Percentiles rank a stretch among this genome's conserved stretches.
phyloP scores from a whole-genome alignment of 139 green algal species.

The Desmodesmus armatus region DNA sequence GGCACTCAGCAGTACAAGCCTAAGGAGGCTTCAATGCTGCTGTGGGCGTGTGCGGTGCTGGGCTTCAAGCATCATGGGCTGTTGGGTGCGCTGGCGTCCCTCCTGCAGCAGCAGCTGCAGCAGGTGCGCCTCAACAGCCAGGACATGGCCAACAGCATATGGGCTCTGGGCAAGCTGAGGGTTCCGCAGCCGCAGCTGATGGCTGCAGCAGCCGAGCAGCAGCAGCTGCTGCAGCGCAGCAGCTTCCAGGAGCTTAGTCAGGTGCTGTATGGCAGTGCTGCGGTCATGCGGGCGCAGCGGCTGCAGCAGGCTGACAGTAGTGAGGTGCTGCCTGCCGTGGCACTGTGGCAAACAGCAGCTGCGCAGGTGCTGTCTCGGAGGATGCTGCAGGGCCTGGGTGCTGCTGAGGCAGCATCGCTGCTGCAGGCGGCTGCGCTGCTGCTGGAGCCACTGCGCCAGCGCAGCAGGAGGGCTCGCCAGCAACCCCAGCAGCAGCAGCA shows the following conservation, averaged over 20 bases:
- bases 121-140: constrained; percentile 35
- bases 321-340: not conserved
- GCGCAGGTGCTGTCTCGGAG: no score
- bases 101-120: constrained; percentile 35
- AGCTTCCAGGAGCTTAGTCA: constrained; percentile 57
- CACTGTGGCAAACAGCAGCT: not conserved
- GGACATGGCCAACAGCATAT: constrained; percentile 56
- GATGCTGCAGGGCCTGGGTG: not conserved
- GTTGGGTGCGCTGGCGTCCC: not conserved
- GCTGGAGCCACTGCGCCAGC: not conserved
- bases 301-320: not conserved
- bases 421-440: not conserved
- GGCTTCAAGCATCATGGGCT: not conserved
- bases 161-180: constrained; percentile 60
- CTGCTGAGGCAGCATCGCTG: constrained; percentile 1
- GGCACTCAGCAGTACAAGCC: constrained; percentile 25
- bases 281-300: not conserved
- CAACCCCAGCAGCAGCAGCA: constrained; percentile 5
- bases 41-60: constrained; percentile 44
- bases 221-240: not conserved
- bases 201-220: not conserved
- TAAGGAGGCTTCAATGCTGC: constrained; percentile 52
- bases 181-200: not conserved
- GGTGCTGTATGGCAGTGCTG: constrained; percentile 60
- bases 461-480: not conserved